Conservation (phyloP, 2,329 filamentous ascomycete species). For the Myriangium duriaei region DNA sequence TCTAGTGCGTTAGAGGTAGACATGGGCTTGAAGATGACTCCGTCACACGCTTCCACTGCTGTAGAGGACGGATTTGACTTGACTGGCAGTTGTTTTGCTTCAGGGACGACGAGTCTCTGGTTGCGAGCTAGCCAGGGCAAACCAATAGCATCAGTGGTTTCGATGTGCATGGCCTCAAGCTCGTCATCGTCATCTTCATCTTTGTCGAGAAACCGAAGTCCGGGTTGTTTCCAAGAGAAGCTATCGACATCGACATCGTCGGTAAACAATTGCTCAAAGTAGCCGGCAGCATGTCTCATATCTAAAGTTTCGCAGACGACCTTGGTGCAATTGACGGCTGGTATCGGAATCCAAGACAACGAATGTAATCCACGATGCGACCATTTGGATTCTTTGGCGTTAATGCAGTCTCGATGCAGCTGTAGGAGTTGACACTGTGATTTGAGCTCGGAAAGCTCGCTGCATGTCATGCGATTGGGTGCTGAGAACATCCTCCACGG, state of each 20-base stretch:
- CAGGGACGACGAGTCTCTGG: not conserved
- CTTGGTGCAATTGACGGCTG: not conserved
- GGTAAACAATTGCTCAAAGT: constrained; percentile 23
- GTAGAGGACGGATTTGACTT: too few species aligned
- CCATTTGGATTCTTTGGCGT: too few species aligned
- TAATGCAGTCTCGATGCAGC: too few species aligned
- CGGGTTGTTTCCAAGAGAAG: constrained; percentile 37
- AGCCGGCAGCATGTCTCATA: constrained; percentile 25
- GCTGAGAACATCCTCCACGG: too few species aligned
- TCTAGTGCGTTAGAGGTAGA: not conserved
- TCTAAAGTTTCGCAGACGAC: constrained; percentile 27
- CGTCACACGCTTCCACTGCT: too few species aligned
- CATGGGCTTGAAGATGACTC: too few species aligned
- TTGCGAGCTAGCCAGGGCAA: not conserved
- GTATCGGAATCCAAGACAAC: constrained; percentile 7
- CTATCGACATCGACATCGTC: constrained; percentile 27
- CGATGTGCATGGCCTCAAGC: constrained; percentile 12
- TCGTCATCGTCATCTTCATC: constrained; percentile 27
- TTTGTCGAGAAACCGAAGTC: constrained; percentile 33
- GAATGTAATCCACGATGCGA: too few species aligned
- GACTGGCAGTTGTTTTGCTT: not conserved
- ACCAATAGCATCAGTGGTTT: not conserved
- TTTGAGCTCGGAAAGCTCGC: too few species aligned
- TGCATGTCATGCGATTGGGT: too few species aligned
- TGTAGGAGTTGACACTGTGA: too few species aligned